Evolutionary conservation across 2,329 filamentous ascomycete species (phyloP), one percentile per base, ranked within the genome.

Genomic region (Talaromyces amestolkiae): DNA sequence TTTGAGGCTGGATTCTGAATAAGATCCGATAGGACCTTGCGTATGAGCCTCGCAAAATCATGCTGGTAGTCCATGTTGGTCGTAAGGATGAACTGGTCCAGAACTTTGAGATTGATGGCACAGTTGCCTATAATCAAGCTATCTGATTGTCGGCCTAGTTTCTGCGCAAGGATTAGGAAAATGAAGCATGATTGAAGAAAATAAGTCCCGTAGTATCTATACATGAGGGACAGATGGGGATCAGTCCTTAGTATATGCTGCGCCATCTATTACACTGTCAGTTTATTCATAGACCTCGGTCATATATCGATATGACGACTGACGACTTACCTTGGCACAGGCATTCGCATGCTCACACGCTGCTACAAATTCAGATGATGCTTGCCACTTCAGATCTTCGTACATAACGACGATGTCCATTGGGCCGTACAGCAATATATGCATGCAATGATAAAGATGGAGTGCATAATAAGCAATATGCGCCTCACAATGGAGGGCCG

Each of bases 371-470:
- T 58, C 53, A 58, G 53, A 22, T 13, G 53, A 58, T 58, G 53
- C 53, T 58, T 58, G 53, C 53, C 53, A 58, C 31, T 39, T 39
- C 19, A 58, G 33, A 24, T 58, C 53, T 19, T 58, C 53, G n/a
- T 58, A 58, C 53, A 58, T 58, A n/a, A 58, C n/a, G n/a, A 58
- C 53, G 31, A 58, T 58, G 33, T 58, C 53, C 33, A 58, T 58
- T 58, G 53, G 53, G 22, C 53, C 53, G 10, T 58, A 58, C 53
- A 58, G 17, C 33, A 58, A 58, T 37, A 58, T 58, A 58, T 58
- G 33, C 53, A 58, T 58, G 53, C 53, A 58, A 24, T 58, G 53
- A 58, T 58, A 58, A 39, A 58, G 33, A 39, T 58, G 53, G 24
- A 58, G 53, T 39, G 53, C 53, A 11, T 58, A 58, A 58, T 58